Conservation (phyloP, 169 alveolate species). For the Plasmodium gonderi region DNA sequence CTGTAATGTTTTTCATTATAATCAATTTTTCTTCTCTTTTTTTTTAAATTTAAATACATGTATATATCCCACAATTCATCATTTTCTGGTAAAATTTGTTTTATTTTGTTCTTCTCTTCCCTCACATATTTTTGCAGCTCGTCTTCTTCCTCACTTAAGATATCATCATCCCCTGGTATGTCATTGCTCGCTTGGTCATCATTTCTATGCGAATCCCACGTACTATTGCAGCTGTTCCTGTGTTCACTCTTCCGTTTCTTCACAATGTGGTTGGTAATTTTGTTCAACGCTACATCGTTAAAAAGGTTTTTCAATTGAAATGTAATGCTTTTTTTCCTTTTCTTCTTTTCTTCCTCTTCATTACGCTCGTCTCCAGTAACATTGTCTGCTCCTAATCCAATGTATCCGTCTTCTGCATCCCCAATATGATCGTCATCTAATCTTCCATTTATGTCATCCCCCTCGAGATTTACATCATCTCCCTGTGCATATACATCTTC, state of each 20-base stretch:
- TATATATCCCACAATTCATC: conserved; percentile 69
- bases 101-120: conserved; percentile 58
- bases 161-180: conserved; percentile 6
- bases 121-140: conserved; percentile 36
- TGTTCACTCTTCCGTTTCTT: conserved; percentile 34
- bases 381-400: background rate
- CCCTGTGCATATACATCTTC: conserved; percentile 29
- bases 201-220: background rate
- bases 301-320: conserved; percentile 67
- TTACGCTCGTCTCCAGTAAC: background rate
- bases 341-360: conserved; percentile 39
- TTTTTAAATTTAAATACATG: conserved; percentile 64
- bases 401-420: conserved; percentile 10
- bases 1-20: conserved; percentile 42
- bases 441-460: conserved; percentile 9
- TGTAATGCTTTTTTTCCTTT: conserved; percentile 32
- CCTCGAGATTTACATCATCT: background rate
- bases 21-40: conserved; percentile 62
- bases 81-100: conserved; percentile 47
- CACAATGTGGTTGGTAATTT: conserved; percentile 16
- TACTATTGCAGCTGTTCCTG: conserved; percentile 14
- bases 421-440: background rate
- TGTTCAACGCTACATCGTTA: conserved; percentile 49
- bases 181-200: background rate
- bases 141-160: conserved; percentile 15